phyloP scores from a whole-genome alignment of 169 alveolate genomes.

The Cryptosporidium viatorum region DNA sequence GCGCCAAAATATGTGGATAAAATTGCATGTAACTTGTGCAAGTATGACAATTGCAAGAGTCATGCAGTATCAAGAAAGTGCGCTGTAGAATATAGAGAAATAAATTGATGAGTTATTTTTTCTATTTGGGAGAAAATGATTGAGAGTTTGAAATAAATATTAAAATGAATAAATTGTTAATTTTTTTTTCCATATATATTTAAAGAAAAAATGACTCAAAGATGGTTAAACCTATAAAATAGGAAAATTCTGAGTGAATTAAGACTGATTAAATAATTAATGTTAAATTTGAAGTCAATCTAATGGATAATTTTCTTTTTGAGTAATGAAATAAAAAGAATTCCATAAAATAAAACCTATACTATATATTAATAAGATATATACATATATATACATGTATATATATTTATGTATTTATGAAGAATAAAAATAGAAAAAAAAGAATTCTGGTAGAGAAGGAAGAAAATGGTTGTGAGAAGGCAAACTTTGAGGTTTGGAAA shows the following conservation, averaged over 20 bases:
- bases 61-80: not conserved
- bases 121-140: too few relatives aligned
- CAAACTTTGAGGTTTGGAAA: not conserved
- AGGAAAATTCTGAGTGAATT: not conserved
- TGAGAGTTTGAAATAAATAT: too few relatives aligned
- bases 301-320: not conserved
- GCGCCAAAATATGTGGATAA: not conserved
- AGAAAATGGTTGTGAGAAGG: too few relatives aligned
- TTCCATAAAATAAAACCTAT: too few relatives aligned
- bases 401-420: not conserved
- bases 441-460: not conserved
- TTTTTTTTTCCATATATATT: not conserved
- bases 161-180: too few relatives aligned
- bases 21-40: not conserved
- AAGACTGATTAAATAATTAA: not conserved
- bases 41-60: constrained; percentile 1
- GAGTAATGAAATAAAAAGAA: not conserved
- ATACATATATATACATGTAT: too few relatives aligned
- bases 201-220: not conserved
- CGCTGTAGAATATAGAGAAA: too few relatives aligned
- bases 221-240: constrained; percentile 11
- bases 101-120: too few relatives aligned
- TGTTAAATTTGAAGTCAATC: not conserved
- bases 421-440: not conserved
- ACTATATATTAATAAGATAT: too few relatives aligned